Percentiles rank a stretch among this genome's conserved stretches.
phyloP scores from a whole-genome alignment of 441 rosid species.

The Mallotus repandus region DNA sequence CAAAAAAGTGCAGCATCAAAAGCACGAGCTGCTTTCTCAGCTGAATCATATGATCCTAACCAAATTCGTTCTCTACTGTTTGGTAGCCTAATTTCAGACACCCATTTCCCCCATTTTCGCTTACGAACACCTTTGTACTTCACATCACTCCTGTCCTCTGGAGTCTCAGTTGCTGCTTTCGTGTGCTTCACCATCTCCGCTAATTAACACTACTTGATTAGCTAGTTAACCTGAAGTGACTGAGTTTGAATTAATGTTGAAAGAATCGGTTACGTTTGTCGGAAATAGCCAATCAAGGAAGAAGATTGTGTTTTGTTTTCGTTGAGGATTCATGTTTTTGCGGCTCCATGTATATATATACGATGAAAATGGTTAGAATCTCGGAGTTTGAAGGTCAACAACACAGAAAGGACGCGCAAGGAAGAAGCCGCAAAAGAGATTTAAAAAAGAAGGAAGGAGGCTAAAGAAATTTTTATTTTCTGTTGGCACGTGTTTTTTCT shows the following conservation, averaged over 20 bases:
- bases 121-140: conserved; percentile 55
- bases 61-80: conserved; percentile 59
- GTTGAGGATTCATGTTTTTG: neutral
- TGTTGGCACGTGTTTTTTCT: neutral
- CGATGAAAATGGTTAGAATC: neutral
- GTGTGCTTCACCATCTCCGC: conserved; percentile 30
- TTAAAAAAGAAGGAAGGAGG: too few relatives aligned
- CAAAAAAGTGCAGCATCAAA: conserved; percentile 81
- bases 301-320: neutral
- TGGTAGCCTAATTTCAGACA: conserved; percentile 59
- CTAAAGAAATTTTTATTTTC: neutral
- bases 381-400: neutral
- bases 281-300: too few relatives aligned
- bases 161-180: conserved; percentile 3
- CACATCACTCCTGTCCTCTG: conserved; percentile 22
- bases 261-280: neutral
- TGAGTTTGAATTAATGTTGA: neutral
- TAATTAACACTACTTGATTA: neutral
- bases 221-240: too few relatives aligned
- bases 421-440: neutral
- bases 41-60: conserved; percentile 59
- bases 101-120: conserved; percentile 71
- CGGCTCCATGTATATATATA: conserved; percentile 4
- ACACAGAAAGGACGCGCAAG: neutral
- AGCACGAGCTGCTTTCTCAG: conserved; percentile 83